phyloP scores from a whole-genome alignment of 2,329 filamentous ascomycete genomes.

The Arthrobotrys iridis region DNA sequence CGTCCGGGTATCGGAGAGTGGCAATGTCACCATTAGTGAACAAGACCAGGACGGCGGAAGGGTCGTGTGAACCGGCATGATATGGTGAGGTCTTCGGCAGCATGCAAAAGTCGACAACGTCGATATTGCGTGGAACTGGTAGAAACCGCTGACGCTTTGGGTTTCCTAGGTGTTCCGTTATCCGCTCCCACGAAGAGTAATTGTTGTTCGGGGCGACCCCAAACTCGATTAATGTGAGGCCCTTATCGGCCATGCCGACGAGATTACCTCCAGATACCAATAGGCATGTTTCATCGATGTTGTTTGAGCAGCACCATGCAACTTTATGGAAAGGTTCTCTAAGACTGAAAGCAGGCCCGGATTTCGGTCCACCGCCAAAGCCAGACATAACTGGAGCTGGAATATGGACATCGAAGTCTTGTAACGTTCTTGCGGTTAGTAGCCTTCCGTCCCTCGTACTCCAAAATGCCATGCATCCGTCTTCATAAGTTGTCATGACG shows the following conservation, averaged over 20 bases:
- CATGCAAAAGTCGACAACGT: constrained; percentile 81
- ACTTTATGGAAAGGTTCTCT: constrained; percentile 81
- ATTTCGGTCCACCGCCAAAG: constrained; percentile 62
- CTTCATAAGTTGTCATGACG: constrained; percentile 84
- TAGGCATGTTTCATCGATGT: constrained; percentile 91
- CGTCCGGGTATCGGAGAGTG: constrained; percentile 90
- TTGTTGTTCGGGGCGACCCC: constrained; percentile 89
- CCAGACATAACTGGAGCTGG: constrained; percentile 62
- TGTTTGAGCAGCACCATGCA: constrained; percentile 90
- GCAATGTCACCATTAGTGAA: constrained; percentile 87
- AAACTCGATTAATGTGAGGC: constrained; percentile 87
- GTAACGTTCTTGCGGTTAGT: constrained; percentile 82
- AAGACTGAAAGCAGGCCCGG: constrained; percentile 67
- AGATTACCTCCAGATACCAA: constrained; percentile 83
- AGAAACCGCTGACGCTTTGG: constrained; percentile 76
- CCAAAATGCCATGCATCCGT: constrained; percentile 93
- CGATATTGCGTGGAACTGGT: constrained; percentile 78
- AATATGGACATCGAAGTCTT: constrained; percentile 75
- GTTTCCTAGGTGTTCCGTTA: constrained; percentile 81
- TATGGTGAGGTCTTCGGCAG: constrained; percentile 85
- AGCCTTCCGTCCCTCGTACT: constrained; percentile 87
- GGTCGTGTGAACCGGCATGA: constrained; percentile 87
- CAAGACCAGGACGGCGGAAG: constrained; percentile 81
- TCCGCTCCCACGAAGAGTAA: constrained; percentile 86
- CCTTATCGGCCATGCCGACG: constrained; percentile 74